Conservation (phyloP, 2,329 filamentous ascomycete genomes). For the Beauveria medogensis region DNA sequence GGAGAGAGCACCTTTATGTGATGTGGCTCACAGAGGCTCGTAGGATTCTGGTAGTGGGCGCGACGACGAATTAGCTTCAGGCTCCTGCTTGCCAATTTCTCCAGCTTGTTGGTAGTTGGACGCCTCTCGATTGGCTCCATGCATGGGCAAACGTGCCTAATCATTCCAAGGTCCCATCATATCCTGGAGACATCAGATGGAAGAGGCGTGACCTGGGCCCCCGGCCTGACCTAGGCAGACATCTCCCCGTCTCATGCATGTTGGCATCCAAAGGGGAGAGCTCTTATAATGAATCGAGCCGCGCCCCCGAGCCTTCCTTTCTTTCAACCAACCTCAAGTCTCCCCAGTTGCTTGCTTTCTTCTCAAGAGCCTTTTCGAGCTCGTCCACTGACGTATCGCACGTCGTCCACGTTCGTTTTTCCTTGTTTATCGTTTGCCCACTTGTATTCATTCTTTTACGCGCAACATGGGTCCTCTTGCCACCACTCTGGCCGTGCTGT, state of each 20-base stretch:
- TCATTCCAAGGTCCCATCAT: background rate
- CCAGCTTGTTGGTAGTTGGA: background rate
- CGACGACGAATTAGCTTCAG: background rate
- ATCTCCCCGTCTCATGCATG: background rate
- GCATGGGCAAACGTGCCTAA: background rate
- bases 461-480: background rate
- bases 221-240: background rate
- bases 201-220: background rate
- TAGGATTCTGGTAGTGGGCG: background rate
- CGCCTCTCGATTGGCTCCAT: background rate
- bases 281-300: background rate
- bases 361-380: background rate
- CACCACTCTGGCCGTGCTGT: background rate
- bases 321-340: background rate
- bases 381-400: slow-evolving; percentile 12
- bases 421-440: background rate
- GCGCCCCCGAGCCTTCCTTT: background rate
- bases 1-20: background rate
- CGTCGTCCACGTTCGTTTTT: slow-evolving; percentile 6
- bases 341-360: background rate
- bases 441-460: background rate
- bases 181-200: background rate
- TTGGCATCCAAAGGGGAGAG: background rate
- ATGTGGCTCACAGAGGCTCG: background rate
- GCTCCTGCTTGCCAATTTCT: background rate